Percentiles rank a stretch among this genome's conserved stretches.
Conservation (phyloP, 441 rosid genomes). For the Cnidoscolus chayamansa region DNA sequence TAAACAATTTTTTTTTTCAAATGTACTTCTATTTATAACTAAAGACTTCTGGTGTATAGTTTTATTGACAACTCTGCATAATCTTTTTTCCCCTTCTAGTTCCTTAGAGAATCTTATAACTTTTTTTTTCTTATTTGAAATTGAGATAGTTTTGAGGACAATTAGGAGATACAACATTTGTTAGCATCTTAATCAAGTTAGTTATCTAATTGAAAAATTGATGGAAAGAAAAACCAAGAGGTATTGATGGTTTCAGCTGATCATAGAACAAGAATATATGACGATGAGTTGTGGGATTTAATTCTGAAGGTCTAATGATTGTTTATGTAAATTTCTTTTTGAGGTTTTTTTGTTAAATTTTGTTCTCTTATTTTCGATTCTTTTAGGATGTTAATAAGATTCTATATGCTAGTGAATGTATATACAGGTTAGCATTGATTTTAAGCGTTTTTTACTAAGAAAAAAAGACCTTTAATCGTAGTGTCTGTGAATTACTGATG, state of each 20-base stretch:
- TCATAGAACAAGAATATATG: background rate
- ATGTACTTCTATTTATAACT: background rate
- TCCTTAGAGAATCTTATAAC: background rate
- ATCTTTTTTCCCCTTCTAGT: background rate
- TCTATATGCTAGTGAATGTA: background rate
- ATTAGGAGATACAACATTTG: background rate
- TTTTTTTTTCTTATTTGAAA: background rate
- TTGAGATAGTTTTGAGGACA: conserved; percentile 1
- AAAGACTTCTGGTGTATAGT: background rate
- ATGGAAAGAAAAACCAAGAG: background rate
- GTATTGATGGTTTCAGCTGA: background rate
- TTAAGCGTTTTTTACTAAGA: background rate
- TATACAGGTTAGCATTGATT: background rate
- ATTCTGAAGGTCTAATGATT: background rate
- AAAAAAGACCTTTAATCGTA: background rate
- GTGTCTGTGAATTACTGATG: background rate
- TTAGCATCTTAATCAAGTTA: background rate
- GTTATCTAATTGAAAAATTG: background rate
- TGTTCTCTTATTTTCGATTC: background rate
- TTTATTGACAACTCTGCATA: background rate
- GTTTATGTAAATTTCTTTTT: background rate
- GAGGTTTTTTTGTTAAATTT: background rate
- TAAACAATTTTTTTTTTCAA: background rate
- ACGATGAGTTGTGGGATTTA: background rate
- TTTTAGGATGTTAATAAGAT: background rate